A percentile compares a stretch with the other conserved stretches of the same genome.
Evolutionary conservation across 1,284 basidiomycete species (phyloP).

Genomic region (Ustilago cynodontis): DNA sequence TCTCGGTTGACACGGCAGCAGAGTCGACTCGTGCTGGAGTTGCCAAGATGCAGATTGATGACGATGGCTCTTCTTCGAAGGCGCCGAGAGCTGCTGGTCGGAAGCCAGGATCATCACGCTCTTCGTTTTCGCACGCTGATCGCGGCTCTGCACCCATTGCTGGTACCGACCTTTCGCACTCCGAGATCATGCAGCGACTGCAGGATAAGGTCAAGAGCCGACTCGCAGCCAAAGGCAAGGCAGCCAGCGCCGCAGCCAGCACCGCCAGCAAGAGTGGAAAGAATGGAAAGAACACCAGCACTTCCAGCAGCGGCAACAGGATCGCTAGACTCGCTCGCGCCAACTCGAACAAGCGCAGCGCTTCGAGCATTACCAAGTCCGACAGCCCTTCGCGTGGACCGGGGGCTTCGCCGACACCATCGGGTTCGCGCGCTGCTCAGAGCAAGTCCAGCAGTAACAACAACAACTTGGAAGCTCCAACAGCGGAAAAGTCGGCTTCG

Average conservation of each 20-base stretch:
- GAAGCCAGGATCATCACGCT: slow-evolving; percentile 24
- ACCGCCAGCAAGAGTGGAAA: background rate
- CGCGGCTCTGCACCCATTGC: slow-evolving; percentile 17
- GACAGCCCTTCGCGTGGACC: slow-evolving; percentile 4
- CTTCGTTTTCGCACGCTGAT: slow-evolving; percentile 30
- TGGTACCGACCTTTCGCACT: slow-evolving; percentile 38
- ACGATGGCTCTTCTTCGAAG: slow-evolving; percentile 5
- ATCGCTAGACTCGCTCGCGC: background rate
- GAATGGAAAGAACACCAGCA: background rate
- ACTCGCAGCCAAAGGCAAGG: slow-evolving; percentile 40
- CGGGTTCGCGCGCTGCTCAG: background rate
- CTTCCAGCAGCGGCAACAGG: background rate
- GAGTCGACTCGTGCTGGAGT: slow-evolving; percentile 34
- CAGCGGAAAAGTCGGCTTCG: slow-evolving; percentile 14
- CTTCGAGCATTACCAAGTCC: slow-evolving; percentile 11
- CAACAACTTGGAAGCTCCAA: slow-evolving; percentile 1
- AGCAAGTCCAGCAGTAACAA: slow-evolving; percentile 9
- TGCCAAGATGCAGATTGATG: slow-evolving; percentile 47
- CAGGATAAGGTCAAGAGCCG: slow-evolving; percentile 46
- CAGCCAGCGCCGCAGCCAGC: background rate
- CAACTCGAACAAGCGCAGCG: slow-evolving; percentile 29
- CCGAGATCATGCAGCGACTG: slow-evolving; percentile 48
- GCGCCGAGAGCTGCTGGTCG: background rate
- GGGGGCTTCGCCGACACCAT: background rate
- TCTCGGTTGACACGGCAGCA: slow-evolving; percentile 29